These are phyloP conservation scores for Golubevia sp. DNA, from an alignment of 1,284 basidiomycete genomes.

Conservation along the genomic window DNA sequence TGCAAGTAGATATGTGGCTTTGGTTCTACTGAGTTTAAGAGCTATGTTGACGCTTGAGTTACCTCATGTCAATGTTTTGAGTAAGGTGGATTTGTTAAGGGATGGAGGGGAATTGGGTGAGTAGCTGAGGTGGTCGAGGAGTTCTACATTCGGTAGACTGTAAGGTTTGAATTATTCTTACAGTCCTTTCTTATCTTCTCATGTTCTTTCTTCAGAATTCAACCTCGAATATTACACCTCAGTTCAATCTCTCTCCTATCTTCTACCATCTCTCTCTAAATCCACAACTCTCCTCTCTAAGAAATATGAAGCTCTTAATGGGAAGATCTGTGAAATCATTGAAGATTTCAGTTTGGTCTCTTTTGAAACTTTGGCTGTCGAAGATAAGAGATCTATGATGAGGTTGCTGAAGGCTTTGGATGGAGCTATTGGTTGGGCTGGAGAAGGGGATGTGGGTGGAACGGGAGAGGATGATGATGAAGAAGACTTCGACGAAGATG, in stretches of 20 bases:
- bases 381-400: slow-evolving; percentile 53
- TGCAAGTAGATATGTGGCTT: slow-evolving; percentile 48
- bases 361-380: slow-evolving; percentile 86
- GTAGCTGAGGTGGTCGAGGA: slow-evolving; percentile 1
- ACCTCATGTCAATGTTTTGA: slow-evolving; percentile 58
- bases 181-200: too few relatives aligned
- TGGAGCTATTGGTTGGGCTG: slow-evolving; percentile 22
- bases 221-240: neutral
- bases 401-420: slow-evolving; percentile 47
- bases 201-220: too few relatives aligned
- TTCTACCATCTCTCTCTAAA: neutral
- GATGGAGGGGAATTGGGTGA: slow-evolving; percentile 13
- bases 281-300: neutral
- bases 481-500: slow-evolving; percentile 1
- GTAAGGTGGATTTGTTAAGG: slow-evolving; percentile 52
- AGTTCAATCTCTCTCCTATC: neutral
- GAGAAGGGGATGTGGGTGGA: slow-evolving; percentile 17
- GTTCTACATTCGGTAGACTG: too few relatives aligned
- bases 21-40: slow-evolving; percentile 52
- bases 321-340: slow-evolving; percentile 85
- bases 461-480: slow-evolving; percentile 5
- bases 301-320: slow-evolving; percentile 71
- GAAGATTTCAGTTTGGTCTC: slow-evolving; percentile 94
- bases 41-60: slow-evolving; percentile 59
- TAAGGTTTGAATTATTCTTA: too few relatives aligned